Percentiles rank a stretch among this genome's conserved stretches.
Conservation (phyloP, 345 rosid species). For the Stellera chamaejasme region DNA sequence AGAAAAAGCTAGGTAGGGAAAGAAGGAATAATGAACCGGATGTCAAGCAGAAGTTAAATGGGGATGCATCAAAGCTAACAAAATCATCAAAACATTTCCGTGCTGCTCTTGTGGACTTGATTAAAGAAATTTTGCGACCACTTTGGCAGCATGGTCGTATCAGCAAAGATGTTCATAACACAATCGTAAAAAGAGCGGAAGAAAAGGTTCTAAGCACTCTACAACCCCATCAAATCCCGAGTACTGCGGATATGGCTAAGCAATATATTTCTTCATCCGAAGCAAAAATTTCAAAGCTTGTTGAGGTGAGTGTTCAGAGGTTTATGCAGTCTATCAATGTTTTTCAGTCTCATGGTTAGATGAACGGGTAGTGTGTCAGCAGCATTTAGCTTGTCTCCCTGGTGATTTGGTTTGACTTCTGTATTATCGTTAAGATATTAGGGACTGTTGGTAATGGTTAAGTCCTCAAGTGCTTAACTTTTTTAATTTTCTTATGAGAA, state of each 20-base stretch:
- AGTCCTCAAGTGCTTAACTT: no score
- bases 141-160: conserved; percentile 79
- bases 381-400: no score
- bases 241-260: conserved; percentile 33
- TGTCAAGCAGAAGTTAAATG: conserved; percentile 37
- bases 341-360: no score
- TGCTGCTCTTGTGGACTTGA: conserved; percentile 47
- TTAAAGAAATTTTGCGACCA: conserved; percentile 74
- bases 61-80: conserved; percentile 33
- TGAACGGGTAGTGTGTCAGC: no score
- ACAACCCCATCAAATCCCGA: conserved; percentile 55
- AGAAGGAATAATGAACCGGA: conserved; percentile 28
- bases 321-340: background rate
- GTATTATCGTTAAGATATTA: no score
- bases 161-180: conserved; percentile 74
- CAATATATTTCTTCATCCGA: conserved; percentile 52
- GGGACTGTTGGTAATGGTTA: no score
- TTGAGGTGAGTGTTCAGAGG: conserved; percentile 45
- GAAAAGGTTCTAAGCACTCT: conserved; percentile 65
- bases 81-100: conserved; percentile 54
- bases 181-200: conserved; percentile 58
- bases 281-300: conserved; percentile 62
- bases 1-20: conserved; percentile 22
- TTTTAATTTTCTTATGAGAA: no score
- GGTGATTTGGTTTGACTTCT: no score